Base-by-base conservation (phyloP, 2,329 filamentous ascomycete genomes). In the Alternaria longipes region DNA sequence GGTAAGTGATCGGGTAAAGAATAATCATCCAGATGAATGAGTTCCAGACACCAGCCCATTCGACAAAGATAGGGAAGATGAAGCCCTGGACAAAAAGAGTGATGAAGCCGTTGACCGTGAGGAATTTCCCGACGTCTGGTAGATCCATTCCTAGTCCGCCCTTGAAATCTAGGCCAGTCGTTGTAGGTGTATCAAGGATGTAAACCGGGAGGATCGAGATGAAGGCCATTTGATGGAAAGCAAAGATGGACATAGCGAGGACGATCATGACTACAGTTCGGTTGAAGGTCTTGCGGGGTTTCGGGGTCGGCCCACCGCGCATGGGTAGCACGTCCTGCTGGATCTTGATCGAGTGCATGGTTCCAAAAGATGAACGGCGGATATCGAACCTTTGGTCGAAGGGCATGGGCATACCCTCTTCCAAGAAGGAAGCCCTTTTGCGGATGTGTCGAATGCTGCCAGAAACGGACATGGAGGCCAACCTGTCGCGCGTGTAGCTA, bases 181-280 rank as follows among this genome's bases (percentile, higher is more conserved):
- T 44, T 3, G 41, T 26, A 22, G 86, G 85, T 24, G 88, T 83
- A 69, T 97, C 93, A 75, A 97, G 92, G 55, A 97, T 88, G 81
- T 97, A 97, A 62, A 97, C 97, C 9, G 94, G 94, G 53, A 97
- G 84, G 1, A 97, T 86, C 73, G 96, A 92, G 74, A 97, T 93
- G 79, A 92, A 97, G 1, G 91, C 93, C 93, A 97, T 97, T 57
- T 78, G 75, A 41, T 97, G 94, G 78, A 96, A 97, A 9, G 92
- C 94, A 80, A 96, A 96, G 66, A 97, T 91, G 50, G 90, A 91
- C 61, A 97, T 83, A 2, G 93, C 89, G n/a, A 93, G 73, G 47
- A 94, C 89, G 53, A 97, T 85, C 80, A 92, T 89, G 68, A 91
- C 83, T 57, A 97, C 89, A 54, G 86, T 88, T 78, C 79, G 83